Evolutionary conservation across 2,329 filamentous ascomycete genomes (phyloP), one percentile per base, ranked within the genome.

Genomic region (Diaporthe citri): DNA sequence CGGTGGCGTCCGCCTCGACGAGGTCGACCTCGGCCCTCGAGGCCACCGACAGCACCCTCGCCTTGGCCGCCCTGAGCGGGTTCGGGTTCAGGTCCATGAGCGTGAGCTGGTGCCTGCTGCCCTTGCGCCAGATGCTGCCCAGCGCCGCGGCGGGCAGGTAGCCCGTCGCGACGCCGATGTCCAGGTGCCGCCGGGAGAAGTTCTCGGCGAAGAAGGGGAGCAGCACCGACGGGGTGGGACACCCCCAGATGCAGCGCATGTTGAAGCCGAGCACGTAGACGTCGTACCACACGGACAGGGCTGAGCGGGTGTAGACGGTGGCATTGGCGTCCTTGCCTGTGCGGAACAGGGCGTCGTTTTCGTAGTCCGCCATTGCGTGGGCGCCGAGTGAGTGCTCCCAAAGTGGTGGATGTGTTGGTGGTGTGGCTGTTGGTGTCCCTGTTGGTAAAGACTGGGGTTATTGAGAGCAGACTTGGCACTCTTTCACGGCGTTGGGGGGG

Each of bases 151-250:
- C 79, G 1, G 83, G 84, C 66, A 84, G 85, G 76, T 81, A 86
- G 15, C 84, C 84, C 3, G 82, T 83, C 1, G 82, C 84, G n/a
- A 85, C 84, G 66, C 84, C 84, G 34, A 83, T 79, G 77, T 86
- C 84, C 28, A 86, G 81, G 73, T 86, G 85, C 36, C 79, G 78
- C n/a, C 76, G 64, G 8, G 82, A 81, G 72, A 85, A 81, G 75
- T 83, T 78, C 43, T 81, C 78, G 62, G 74, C 74, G 78, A 84
- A 85, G 51, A 85, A 81, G 4, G 82, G 83, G 4, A 83, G 77
- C 15, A 84, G 81, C 15, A 83, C 66, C 7, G 72, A 66, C 0
- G 71, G 71, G 12, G 80, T 82, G 1, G 83, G 77, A 74, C 83
- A 86, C 1, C 79, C 77, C 85, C 85, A 86, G 52, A 83, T 78